Percentiles rank a stretch among this genome's conserved stretches.
These are phyloP conservation scores for Leptodontidium sp. DNA, from an alignment of 2,329 filamentous ascomycete species.

Conservation along the genomic window DNA sequence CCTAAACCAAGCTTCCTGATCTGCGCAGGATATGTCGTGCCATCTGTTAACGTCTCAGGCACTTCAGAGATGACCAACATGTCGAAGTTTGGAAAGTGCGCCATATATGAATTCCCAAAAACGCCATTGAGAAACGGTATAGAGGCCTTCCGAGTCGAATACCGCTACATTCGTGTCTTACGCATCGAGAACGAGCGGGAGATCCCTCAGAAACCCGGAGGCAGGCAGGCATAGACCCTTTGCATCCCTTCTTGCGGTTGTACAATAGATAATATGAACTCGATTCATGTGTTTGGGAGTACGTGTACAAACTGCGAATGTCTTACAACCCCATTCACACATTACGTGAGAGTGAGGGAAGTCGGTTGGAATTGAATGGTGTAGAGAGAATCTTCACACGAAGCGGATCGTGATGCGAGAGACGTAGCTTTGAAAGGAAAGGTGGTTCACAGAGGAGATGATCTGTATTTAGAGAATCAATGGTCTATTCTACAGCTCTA, in stretches of 20 bases:
- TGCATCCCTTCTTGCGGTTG: no score
- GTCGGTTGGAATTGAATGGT: not conserved
- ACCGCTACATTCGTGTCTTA: not conserved
- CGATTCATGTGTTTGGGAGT: no score
- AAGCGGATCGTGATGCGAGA: not conserved
- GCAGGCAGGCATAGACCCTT: no score
- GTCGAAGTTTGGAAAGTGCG: constrained; percentile 27
- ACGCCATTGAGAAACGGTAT: constrained; percentile 19
- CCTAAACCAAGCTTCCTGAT: constrained; percentile 34
- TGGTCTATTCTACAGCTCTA: not conserved
- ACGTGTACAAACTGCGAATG: no score
- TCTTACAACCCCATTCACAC: no score
- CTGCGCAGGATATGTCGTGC: constrained; percentile 31
- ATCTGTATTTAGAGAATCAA: not conserved
- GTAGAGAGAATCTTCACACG: not conserved
- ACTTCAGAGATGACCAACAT: constrained; percentile 23
- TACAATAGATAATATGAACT: no score
- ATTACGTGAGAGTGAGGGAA: constrained; percentile 9
- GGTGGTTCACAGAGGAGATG: not conserved
- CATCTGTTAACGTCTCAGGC: constrained; percentile 28
- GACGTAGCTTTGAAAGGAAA: not conserved
- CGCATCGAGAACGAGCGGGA: no score
- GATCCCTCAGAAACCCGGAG: no score
- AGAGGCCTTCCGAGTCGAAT: constrained; percentile 30
- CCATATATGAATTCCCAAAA: constrained; percentile 4